These are phyloP conservation scores for Umbelopsis ramanniana DNA, from an alignment of 192 early-diverging fungal species.

Conservation along the genomic window DNA sequence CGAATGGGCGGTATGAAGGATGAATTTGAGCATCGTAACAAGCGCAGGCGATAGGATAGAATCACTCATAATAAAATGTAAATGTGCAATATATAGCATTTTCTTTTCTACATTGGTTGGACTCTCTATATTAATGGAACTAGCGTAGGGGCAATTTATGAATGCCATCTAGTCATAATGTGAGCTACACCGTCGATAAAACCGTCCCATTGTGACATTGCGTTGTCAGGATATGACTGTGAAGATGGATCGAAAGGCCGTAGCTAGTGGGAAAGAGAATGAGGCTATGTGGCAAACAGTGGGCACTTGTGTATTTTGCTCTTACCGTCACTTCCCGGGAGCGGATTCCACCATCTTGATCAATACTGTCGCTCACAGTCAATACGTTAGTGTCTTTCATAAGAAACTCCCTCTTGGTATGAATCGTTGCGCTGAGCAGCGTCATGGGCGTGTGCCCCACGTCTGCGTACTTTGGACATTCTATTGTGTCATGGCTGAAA, in stretches of 20 bases:
- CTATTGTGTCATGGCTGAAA: neutral
- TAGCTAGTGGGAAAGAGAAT: neutral
- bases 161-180: neutral
- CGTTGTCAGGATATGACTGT: neutral
- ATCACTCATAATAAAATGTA: neutral
- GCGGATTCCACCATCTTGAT: neutral
- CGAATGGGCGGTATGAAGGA: constrained; percentile 61
- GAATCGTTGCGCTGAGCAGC: neutral
- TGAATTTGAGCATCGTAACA: constrained; percentile 54
- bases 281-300: too few species aligned
- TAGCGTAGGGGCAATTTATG: neutral
- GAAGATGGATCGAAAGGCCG: neutral
- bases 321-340: constrained; percentile 6
- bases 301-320: neutral
- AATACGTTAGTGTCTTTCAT: neutral
- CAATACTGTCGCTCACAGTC: neutral
- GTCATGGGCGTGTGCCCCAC: neutral
- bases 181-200: neutral
- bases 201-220: neutral
- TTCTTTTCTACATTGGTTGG: neutral
- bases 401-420: neutral
- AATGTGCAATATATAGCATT: neutral
- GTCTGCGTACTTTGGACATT: neutral
- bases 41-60: constrained; percentile 30
- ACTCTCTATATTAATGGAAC: neutral